phyloP scores from a whole-genome alignment of 345 rosid species.

The Triadica sebifera region DNA sequence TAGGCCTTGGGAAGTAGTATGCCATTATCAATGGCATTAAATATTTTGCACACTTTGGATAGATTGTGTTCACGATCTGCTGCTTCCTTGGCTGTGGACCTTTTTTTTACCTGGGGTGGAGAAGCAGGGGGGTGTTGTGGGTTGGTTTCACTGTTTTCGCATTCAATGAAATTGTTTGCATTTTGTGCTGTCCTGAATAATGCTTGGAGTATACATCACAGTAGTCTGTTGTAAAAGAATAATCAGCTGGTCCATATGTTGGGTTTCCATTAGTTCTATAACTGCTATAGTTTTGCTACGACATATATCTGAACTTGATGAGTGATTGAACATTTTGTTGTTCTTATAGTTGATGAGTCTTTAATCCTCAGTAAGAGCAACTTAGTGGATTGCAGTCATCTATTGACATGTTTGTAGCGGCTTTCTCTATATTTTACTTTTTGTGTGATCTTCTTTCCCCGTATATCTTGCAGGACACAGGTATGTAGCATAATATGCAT shows the following conservation, averaged over 20 bases:
- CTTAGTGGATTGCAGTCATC: conserved; percentile 2
- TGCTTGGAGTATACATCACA: neutral
- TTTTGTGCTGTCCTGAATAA: neutral
- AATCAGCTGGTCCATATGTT: neutral
- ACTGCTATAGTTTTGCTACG: neutral
- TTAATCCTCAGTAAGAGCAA: neutral
- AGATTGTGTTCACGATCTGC: too few relatives aligned
- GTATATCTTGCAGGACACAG: neutral
- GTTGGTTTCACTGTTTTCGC: neutral
- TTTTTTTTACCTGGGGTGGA: too few relatives aligned
- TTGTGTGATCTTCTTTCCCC: neutral
- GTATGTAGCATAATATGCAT: neutral
- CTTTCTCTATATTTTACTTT: neutral
- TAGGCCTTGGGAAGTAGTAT: neutral
- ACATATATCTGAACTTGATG: neutral
- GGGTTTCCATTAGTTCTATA: neutral
- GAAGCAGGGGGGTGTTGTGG: neutral
- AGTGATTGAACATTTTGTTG: neutral
- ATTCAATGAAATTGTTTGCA: neutral
- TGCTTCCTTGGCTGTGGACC: too few relatives aligned
- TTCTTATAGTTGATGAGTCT: neutral
- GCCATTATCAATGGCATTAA: too few relatives aligned
- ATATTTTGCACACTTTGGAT: too few relatives aligned
- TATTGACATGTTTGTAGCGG: neutral
- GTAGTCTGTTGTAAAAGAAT: neutral